Conservation (phyloP, 345 rosid species). For the Eutrema heterophyllum region DNA sequence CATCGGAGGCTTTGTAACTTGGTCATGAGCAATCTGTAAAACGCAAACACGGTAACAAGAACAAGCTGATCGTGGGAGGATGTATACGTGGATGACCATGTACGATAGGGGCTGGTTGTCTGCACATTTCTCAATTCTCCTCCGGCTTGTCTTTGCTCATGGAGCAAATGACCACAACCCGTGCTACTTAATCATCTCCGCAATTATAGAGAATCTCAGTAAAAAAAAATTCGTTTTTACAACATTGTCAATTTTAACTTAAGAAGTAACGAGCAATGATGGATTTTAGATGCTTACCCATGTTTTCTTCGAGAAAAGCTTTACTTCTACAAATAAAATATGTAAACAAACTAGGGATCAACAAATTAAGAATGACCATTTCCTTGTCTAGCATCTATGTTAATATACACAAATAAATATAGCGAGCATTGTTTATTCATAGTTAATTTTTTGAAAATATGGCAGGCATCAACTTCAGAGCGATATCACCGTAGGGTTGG, state of each 20-base stretch:
- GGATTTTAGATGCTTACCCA: background rate
- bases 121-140: no score
- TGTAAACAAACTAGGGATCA: background rate
- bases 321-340: background rate
- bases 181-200: no score
- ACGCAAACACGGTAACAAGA: background rate
- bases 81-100: no score
- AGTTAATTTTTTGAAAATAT: slow-evolving; percentile 39
- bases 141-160: no score
- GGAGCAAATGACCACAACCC: no score
- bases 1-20: background rate
- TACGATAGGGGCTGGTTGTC: no score
- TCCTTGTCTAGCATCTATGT: background rate
- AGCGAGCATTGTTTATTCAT: slow-evolving; percentile 24
- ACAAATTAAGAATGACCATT: background rate
- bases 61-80: no score
- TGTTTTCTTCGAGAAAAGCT: background rate
- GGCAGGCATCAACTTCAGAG: slow-evolving; percentile 43
- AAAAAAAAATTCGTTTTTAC: no score
- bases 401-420: slow-evolving; percentile 2
- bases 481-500: slow-evolving; percentile 57
- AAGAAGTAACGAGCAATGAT: background rate
- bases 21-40: background rate
- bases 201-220: no score
- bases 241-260: background rate